Conservation (phyloP, 768 basidiomycete species). For the Chiua virens region DNA sequence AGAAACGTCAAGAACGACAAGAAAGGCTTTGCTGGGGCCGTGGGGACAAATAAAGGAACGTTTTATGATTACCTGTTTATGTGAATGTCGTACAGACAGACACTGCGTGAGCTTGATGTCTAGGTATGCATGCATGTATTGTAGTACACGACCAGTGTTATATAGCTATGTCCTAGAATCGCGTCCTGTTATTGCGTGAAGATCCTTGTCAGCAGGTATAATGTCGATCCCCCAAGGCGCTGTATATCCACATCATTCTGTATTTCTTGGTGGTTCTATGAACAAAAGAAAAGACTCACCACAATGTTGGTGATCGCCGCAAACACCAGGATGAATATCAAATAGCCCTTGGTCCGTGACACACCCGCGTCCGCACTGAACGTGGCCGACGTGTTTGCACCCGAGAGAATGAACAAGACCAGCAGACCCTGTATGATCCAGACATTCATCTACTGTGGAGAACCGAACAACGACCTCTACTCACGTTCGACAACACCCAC, state of each 20-base stretch:
- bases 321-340: slow-evolving; percentile 78
- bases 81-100: slow-evolving; percentile 14
- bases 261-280: background rate
- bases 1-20: slow-evolving; percentile 14
- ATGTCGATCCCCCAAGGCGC: slow-evolving; percentile 59
- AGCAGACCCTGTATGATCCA: slow-evolving; percentile 55
- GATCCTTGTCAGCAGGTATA: slow-evolving; percentile 50
- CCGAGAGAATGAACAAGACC: slow-evolving; percentile 66
- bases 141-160: slow-evolving; percentile 4
- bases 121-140: background rate
- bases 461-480: slow-evolving; percentile 12
- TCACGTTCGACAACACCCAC: slow-evolving; percentile 85
- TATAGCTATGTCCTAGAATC: slow-evolving; percentile 1
- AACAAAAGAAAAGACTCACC: slow-evolving; percentile 30
- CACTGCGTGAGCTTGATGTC: no score
- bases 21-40: slow-evolving; percentile 14
- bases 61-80: slow-evolving; percentile 50
- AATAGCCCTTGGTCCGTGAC: slow-evolving; percentile 68
- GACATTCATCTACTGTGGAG: background rate
- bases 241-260: slow-evolving; percentile 24
- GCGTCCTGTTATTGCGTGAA: slow-evolving; percentile 44
- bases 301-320: slow-evolving; percentile 77
- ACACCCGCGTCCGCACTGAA: slow-evolving; percentile 51
- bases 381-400: slow-evolving; percentile 53
- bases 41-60: slow-evolving; percentile 17